A percentile compares a stretch with the other conserved stretches of the same genome.
Evolutionary conservation across 176 grass and related monocot genomes (phyloP).

Genomic region (Triticum timopheevii): DNA sequence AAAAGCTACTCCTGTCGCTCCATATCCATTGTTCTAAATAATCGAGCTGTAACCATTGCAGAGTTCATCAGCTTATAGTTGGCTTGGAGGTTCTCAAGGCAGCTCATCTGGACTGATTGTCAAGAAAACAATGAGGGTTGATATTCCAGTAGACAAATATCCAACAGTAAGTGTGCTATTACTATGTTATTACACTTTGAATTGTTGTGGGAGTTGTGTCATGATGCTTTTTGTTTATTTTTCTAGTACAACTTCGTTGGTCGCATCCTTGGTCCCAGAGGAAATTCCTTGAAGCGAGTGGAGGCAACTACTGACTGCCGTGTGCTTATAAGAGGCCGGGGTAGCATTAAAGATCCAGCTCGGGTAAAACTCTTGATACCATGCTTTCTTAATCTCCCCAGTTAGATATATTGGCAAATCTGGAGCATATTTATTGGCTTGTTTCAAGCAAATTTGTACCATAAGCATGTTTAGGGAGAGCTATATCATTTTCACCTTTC

Average conservation of each 20-base stretch:
- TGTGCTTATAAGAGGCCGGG: constrained; percentile 91
- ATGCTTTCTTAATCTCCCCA: constrained; percentile 5
- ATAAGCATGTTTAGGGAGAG: not conserved
- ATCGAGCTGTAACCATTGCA: constrained; percentile 46
- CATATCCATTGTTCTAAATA: constrained; percentile 17
- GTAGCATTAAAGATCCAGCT: constrained; percentile 96
- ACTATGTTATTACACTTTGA: not conserved
- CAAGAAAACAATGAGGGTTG: constrained; percentile 95
- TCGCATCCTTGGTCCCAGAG: constrained; percentile 92
- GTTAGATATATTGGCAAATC: constrained; percentile 8
- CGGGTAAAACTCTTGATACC: constrained; percentile 49
- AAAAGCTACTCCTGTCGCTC: constrained; percentile 3
- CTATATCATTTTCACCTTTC: constrained; percentile 5
- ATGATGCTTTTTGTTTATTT: constrained; percentile 26
- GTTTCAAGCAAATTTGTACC: not conserved
- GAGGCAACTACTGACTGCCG: constrained; percentile 94
- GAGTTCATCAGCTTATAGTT: constrained; percentile 87
- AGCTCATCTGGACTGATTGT: constrained; percentile 84
- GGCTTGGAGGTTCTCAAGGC: constrained; percentile 86
- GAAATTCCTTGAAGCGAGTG: constrained; percentile 93
- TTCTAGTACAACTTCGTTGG: constrained; percentile 95
- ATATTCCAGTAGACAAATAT: constrained; percentile 86
- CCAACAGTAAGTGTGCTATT: constrained; percentile 79
- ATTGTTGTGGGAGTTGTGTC: not conserved
- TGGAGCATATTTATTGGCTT: not conserved